Conservation (phyloP, 2,329 filamentous ascomycete genomes). For the Fusarium concolor region DNA sequence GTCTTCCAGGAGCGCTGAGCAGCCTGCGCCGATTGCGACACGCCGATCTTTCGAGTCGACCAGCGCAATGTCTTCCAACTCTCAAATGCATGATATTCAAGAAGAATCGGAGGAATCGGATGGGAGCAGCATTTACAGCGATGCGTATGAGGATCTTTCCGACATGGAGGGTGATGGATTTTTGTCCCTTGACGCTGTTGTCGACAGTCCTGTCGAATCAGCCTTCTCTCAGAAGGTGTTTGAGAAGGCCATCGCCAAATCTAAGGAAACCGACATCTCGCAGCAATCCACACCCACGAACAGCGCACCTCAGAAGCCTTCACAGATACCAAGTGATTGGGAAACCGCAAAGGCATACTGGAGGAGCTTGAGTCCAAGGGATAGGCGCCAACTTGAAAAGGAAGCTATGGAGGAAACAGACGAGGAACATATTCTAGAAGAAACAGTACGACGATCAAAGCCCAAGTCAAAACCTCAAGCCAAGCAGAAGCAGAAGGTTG, state of each 20-base stretch:
- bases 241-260: constrained; percentile 42
- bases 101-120: constrained; percentile 61
- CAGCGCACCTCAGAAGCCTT: background rate
- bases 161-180: constrained; percentile 75
- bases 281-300: constrained; percentile 2
- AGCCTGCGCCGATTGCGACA: constrained; percentile 20
- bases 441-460: constrained; percentile 35
- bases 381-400: constrained; percentile 70
- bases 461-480: constrained; percentile 52
- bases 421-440: constrained; percentile 55
- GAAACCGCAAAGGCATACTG: constrained; percentile 76
- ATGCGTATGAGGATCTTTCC: constrained; percentile 79
- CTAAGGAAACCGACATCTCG: constrained; percentile 24
- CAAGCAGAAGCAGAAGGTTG: constrained; percentile 47
- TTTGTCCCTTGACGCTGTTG: constrained; percentile 77
- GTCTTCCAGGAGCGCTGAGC: background rate
- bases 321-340: constrained; percentile 65
- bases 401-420: constrained; percentile 67
- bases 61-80: constrained; percentile 20
- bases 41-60: constrained; percentile 38
- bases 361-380: constrained; percentile 72
- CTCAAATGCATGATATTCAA: constrained; percentile 51
- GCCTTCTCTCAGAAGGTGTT: constrained; percentile 39
- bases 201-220: constrained; percentile 64
- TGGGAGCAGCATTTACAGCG: constrained; percentile 74